Evolutionary conservation across 768 basidiomycete genomes (phyloP).

Genomic region (Trametopsis cervina): DNA sequence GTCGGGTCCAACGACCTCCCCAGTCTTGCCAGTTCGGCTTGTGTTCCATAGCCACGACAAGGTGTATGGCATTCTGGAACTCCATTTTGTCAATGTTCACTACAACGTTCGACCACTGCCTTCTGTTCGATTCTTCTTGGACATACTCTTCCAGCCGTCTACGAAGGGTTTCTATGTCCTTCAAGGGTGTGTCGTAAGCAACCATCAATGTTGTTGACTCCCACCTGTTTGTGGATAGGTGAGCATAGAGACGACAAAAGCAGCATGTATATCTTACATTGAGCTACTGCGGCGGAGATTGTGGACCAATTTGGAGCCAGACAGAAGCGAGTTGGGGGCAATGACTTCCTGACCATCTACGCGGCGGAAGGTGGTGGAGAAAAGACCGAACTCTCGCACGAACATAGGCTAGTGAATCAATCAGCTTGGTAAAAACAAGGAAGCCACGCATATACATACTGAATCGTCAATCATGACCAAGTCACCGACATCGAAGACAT

Average conservation of each 20-base stretch:
- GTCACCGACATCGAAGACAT: conserved; percentile 82
- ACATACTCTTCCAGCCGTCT: conserved; percentile 55
- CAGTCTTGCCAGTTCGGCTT: conserved; percentile 84
- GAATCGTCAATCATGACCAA: conserved; percentile 76
- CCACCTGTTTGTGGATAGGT: conserved; percentile 33
- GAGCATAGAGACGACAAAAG: neutral
- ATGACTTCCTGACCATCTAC: conserved; percentile 78
- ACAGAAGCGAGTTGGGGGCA: conserved; percentile 68
- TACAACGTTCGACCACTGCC: conserved; percentile 62
- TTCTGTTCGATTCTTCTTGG: conserved; percentile 39
- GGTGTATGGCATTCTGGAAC: conserved; percentile 61
- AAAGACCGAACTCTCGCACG: conserved; percentile 75
- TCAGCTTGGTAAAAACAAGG: conserved; percentile 10
- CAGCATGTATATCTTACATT: conserved; percentile 38
- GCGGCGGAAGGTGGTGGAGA: conserved; percentile 72
- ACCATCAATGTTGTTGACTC: conserved; percentile 63
- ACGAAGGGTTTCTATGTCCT: conserved; percentile 60
- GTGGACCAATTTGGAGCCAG: conserved; percentile 68
- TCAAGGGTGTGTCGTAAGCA: conserved; percentile 64
- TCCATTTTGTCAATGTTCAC: conserved; percentile 79
- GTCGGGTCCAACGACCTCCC: conserved; percentile 72
- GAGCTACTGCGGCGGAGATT: conserved; percentile 71
- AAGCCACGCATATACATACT: conserved; percentile 23
- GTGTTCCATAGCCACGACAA: conserved; percentile 69
- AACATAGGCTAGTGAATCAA: conserved; percentile 30